Evolutionary conservation across 768 basidiomycete genomes (phyloP).

Genomic region (Russula brevipes): DNA sequence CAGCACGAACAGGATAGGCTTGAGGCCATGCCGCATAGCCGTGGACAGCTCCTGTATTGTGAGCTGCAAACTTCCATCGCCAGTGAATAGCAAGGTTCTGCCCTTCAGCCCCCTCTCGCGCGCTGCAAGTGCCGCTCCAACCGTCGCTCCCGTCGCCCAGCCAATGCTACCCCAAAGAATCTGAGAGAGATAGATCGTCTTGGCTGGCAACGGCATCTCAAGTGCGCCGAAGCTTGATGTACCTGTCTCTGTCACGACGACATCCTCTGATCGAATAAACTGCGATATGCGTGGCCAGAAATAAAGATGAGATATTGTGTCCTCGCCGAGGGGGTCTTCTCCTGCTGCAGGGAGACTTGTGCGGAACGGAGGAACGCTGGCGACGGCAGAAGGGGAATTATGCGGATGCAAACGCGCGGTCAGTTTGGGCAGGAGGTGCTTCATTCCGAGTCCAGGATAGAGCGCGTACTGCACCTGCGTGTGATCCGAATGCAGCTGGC

Average conservation of each 20-base stretch:
- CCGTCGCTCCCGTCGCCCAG: conserved; percentile 73
- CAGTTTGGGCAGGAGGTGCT: conserved; percentile 67
- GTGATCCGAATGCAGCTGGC: conserved; percentile 70
- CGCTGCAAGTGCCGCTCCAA: conserved; percentile 80
- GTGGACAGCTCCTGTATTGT: conserved; percentile 80
- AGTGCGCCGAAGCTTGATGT: conserved; percentile 84
- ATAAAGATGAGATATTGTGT: conserved; percentile 67
- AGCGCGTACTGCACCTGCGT: conserved; percentile 59
- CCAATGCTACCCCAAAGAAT: conserved; percentile 93
- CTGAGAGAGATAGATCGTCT: conserved; percentile 61
- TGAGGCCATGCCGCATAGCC: conserved; percentile 68
- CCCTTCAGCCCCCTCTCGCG: conserved; percentile 49
- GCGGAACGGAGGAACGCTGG: conserved; percentile 42
- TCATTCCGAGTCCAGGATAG: conserved; percentile 70
- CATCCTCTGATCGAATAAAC: conserved; percentile 68
- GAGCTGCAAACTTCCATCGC: conserved; percentile 80
- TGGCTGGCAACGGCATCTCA: conserved; percentile 72
- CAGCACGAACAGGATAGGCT: conserved; percentile 79
- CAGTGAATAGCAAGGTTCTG: conserved; percentile 78
- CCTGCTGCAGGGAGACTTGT: conserved; percentile 39
- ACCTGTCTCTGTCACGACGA: conserved; percentile 86
- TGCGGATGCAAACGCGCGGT: conserved; percentile 48
- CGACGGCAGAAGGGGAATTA: conserved; percentile 36
- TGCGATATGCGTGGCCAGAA: conserved; percentile 76
- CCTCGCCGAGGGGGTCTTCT: conserved; percentile 36